phyloP scores from a whole-genome alignment of 805 yeast genomes.

The Sugiyamaella americana region DNA sequence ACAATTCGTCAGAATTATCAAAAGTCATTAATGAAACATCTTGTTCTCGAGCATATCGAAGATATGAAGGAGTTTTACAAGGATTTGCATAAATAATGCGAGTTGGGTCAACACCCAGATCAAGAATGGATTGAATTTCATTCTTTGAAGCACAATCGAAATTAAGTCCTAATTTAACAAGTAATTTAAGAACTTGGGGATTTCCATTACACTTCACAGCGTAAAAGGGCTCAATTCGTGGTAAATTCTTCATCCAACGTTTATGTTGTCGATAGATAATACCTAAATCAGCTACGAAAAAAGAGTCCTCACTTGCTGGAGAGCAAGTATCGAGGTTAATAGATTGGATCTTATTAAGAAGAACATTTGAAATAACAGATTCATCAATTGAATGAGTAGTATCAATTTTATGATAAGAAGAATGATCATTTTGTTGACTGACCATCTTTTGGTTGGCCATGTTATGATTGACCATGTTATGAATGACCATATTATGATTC shows the following conservation, averaged over 20 bases:
- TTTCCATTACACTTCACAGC: slow-evolving; percentile 95
- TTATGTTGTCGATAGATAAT: slow-evolving; percentile 54
- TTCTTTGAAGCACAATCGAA: slow-evolving; percentile 91
- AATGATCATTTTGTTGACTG: not conserved
- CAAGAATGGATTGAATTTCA: slow-evolving; percentile 66
- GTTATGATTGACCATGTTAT: not conserved
- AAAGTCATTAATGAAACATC: slow-evolving; percentile 73
- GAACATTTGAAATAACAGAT: slow-evolving; percentile 18
- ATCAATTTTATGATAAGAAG: not conserved
- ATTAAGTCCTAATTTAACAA: slow-evolving; percentile 60
- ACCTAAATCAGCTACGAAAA: slow-evolving; percentile 81
- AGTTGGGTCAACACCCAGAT: slow-evolving; percentile 55
- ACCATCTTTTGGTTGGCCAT: not conserved
- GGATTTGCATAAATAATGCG: slow-evolving; percentile 90
- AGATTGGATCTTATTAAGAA: slow-evolving; percentile 20
- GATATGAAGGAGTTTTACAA: slow-evolving; percentile 78
- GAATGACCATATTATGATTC: not conserved
- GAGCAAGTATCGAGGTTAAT: slow-evolving; percentile 55
- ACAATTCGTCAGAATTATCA: slow-evolving; percentile 80
- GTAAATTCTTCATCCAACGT: slow-evolving; percentile 62
- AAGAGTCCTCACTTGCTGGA: slow-evolving; percentile 78
- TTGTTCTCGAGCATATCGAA: slow-evolving; percentile 57
- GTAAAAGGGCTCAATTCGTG: slow-evolving; percentile 77
- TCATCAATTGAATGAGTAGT: not conserved
- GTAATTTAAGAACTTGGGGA: slow-evolving; percentile 46